These are phyloP conservation scores for Achaetomiella virescens DNA, from an alignment of 495 filamentous ascomycete species.

Conservation along the genomic window DNA sequence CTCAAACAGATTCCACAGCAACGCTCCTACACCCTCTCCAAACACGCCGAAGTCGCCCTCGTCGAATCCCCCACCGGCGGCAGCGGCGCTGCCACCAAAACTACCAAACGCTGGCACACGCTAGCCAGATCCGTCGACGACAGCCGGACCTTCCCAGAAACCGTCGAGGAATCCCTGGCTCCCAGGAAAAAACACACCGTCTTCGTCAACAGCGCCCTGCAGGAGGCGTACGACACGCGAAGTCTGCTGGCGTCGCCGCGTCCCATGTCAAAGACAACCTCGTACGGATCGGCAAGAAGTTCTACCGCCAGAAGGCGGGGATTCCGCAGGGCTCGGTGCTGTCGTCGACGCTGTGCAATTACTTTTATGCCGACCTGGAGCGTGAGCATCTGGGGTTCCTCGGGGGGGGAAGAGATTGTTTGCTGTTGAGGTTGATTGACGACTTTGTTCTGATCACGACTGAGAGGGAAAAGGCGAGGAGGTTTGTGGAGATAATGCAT, in stretches of 20 bases:
- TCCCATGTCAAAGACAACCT: slow-evolving; percentile 78
- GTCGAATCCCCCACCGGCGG: slow-evolving; percentile 15
- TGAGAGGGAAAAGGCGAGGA: slow-evolving; percentile 52
- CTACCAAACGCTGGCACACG: slow-evolving; percentile 57
- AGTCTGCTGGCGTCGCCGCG: slow-evolving; percentile 63
- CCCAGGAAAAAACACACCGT: slow-evolving; percentile 57
- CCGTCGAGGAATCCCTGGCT: slow-evolving; percentile 44
- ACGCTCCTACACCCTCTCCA: slow-evolving; percentile 62
- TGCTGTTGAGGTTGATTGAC: slow-evolving; percentile 79
- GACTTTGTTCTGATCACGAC: slow-evolving; percentile 88
- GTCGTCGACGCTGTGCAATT: slow-evolving; percentile 82
- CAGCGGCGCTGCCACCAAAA: slow-evolving; percentile 16
- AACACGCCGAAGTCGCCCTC: slow-evolving; percentile 65
- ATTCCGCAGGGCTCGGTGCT: slow-evolving; percentile 91
- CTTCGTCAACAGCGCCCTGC: slow-evolving; percentile 60
- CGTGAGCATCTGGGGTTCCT: slow-evolving; percentile 61
- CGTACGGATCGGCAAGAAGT: slow-evolving; percentile 83
- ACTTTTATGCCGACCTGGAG: slow-evolving; percentile 89
- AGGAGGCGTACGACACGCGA: slow-evolving; percentile 46
- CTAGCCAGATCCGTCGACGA: slow-evolving; percentile 49
- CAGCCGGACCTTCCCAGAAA: slow-evolving; percentile 47
- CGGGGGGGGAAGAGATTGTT: slow-evolving; percentile 34
- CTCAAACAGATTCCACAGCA: slow-evolving; percentile 58
- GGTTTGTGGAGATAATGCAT: slow-evolving; percentile 76
- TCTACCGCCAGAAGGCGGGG: slow-evolving; percentile 78